Conservation (phyloP, 495 filamentous ascomycete species). For the Lichenothelia convexa region DNA sequence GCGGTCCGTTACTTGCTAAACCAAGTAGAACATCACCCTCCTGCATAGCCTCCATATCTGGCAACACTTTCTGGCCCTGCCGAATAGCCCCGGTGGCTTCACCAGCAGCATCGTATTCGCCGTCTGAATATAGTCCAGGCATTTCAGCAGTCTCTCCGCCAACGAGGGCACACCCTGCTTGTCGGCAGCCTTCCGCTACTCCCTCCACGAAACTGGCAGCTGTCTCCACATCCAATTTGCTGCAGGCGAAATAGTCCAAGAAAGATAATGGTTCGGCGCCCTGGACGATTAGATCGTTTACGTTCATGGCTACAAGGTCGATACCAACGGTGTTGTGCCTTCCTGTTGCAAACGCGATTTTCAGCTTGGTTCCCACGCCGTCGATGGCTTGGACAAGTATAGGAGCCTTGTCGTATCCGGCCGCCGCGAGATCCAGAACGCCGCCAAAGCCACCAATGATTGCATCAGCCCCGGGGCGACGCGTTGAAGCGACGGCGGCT, state of each 20-base stretch:
- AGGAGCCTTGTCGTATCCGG: constrained; percentile 55
- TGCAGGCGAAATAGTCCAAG: constrained; percentile 89
- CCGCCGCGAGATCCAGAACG: constrained; percentile 59
- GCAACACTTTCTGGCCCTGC: constrained; percentile 45
- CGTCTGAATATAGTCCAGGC: constrained; percentile 71
- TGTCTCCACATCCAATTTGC: constrained; percentile 56
- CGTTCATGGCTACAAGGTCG: constrained; percentile 96
- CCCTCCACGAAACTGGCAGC: constrained; percentile 71
- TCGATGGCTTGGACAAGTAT: constrained; percentile 82
- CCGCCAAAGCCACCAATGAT: constrained; percentile 93
- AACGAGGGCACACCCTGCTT: constrained; percentile 72
- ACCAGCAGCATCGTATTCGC: constrained; percentile 82
- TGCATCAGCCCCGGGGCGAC: constrained; percentile 67
- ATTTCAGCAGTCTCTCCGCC: constrained; percentile 97
- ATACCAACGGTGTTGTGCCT: constrained; percentile 86
- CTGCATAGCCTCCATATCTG: constrained; percentile 55
- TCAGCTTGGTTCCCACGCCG: constrained; percentile 91
- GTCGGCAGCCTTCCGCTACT: constrained; percentile 64
- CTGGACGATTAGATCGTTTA: constrained; percentile 91
- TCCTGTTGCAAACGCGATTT: constrained; percentile 70
- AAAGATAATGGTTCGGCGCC: constrained; percentile 88
- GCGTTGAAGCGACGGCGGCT: constrained; percentile 57
- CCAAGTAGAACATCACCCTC: constrained; percentile 71
- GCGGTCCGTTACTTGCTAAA: constrained; percentile 62
- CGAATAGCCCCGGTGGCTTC: constrained; percentile 68